phyloP scores from a whole-genome alignment of 2,329 filamentous ascomycete species.

The Pestalotiopsis sp. region DNA sequence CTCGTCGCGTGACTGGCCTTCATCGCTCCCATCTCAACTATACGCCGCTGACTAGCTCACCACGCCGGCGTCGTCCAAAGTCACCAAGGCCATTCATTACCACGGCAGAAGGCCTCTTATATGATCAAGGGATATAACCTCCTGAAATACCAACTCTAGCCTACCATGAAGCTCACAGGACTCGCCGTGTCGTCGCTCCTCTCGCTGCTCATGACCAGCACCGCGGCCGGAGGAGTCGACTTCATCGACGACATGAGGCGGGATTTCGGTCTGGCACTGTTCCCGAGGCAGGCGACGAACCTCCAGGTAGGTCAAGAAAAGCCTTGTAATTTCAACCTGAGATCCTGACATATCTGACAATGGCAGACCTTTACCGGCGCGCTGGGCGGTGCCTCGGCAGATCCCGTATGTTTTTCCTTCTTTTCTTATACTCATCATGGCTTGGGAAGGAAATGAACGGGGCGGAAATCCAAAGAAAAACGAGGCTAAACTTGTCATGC shows the following conservation, averaged over 20 bases:
- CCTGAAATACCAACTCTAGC: too few relatives aligned
- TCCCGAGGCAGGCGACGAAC: slow-evolving; percentile 36
- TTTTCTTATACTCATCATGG: not conserved
- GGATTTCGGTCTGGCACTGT: slow-evolving; percentile 38
- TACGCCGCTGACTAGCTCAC: too few relatives aligned
- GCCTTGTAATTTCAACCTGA: not conserved
- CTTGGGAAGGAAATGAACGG: not conserved
- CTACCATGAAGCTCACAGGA: slow-evolving; percentile 13
- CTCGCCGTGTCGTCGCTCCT: not conserved
- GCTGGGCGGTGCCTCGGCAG: slow-evolving; percentile 40
- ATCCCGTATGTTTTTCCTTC: slow-evolving; percentile 32
- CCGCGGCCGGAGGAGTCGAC: slow-evolving; percentile 20
- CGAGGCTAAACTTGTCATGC: not conserved
- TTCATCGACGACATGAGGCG: slow-evolving; percentile 35
- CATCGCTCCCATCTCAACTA: too few relatives aligned
- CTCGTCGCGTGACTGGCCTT: too few relatives aligned
- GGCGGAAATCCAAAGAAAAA: not conserved
- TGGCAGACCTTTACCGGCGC: slow-evolving; percentile 39
- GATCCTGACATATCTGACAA: not conserved
- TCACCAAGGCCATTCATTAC: not conserved
- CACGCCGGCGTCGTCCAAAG: not conserved
- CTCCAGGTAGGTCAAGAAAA: slow-evolving; percentile 33
- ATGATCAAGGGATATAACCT: too few relatives aligned
- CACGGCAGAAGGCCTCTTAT: not conserved
- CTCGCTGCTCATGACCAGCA: slow-evolving; percentile 7